Conservation (phyloP, 441 rosid genomes). For the Flueggea neowawraea region DNA sequence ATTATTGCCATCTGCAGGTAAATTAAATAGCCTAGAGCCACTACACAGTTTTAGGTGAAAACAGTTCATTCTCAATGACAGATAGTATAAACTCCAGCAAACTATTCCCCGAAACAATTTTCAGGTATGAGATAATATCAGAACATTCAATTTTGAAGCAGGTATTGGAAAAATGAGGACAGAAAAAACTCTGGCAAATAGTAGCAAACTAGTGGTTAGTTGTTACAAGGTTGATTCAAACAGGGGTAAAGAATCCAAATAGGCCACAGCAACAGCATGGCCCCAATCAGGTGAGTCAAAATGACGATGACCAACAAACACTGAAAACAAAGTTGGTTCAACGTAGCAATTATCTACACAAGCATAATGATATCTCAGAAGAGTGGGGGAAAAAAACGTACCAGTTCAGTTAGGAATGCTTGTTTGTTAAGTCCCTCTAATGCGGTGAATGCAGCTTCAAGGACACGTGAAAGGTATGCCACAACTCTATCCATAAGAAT, state of each 20-base stretch:
- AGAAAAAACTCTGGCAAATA: no score
- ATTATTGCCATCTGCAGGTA: no score
- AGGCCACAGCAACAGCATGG: no score
- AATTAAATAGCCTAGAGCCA: no score
- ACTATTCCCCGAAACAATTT: background rate
- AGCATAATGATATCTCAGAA: slow-evolving; percentile 9
- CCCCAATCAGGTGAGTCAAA: background rate
- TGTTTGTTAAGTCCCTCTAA: slow-evolving; percentile 98
- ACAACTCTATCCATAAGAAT: slow-evolving; percentile 62
- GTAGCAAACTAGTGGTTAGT: no score
- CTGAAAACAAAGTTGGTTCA: background rate
- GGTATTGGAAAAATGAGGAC: background rate
- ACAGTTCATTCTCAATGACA: no score
- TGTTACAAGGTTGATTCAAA: no score
- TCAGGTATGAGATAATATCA: background rate
- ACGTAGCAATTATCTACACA: background rate
- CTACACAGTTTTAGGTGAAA: no score
- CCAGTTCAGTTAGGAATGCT: slow-evolving; percentile 97
- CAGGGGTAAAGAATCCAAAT: no score
- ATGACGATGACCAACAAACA: background rate
- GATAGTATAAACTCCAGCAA: no score
- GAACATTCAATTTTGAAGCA: background rate
- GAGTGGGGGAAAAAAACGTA: slow-evolving; percentile 24
- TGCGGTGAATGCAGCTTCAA: slow-evolving; percentile 96
- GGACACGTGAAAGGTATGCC: slow-evolving; percentile 97